These are phyloP conservation scores for Labyrinthula sp. DNA, from an alignment of 352 stramenopile species.

Conservation along the genomic window DNA sequence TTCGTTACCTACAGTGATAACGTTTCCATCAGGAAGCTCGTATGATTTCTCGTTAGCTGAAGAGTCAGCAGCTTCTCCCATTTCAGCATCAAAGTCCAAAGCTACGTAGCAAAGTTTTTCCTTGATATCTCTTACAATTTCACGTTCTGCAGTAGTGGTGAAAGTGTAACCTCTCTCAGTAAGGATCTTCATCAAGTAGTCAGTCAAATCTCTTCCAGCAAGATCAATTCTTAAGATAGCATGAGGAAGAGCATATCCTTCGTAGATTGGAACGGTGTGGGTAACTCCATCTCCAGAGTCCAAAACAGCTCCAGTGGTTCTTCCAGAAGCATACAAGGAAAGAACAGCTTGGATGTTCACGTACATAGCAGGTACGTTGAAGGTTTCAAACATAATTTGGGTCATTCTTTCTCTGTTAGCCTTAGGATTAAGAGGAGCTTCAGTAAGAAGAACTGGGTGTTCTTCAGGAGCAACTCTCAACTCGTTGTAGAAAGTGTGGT, in stretches of 20 bases:
- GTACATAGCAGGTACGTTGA: conserved; percentile 95
- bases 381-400: conserved; percentile 98
- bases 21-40: conserved; percentile 84
- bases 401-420: conserved; percentile 71
- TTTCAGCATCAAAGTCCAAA: conserved; percentile 70
- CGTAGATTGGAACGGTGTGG: conserved; percentile 78
- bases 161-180: conserved; percentile 52
- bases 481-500: conserved; percentile 98
- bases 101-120: conserved; percentile 85
- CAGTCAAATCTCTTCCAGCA: conserved; percentile 58
- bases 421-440: conserved; percentile 64
- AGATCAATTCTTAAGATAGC: conserved; percentile 68
- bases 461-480: conserved; percentile 75
- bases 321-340: conserved; percentile 61
- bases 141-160: conserved; percentile 58
- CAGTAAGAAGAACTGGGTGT: conserved; percentile 74
- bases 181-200: conserved; percentile 42
- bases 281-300: conserved; percentile 69
- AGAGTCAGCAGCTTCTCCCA: conserved; percentile 50
- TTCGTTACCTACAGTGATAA: conserved; percentile 87
- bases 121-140: conserved; percentile 86
- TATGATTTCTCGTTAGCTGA: conserved; percentile 76
- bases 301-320: conserved; percentile 62
- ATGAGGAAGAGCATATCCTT: conserved; percentile 72
- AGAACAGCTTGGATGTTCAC: conserved; percentile 74